Base-by-base conservation (phyloP, 176 grass and related monocot species). In the Eragrostis nindensis region DNA sequence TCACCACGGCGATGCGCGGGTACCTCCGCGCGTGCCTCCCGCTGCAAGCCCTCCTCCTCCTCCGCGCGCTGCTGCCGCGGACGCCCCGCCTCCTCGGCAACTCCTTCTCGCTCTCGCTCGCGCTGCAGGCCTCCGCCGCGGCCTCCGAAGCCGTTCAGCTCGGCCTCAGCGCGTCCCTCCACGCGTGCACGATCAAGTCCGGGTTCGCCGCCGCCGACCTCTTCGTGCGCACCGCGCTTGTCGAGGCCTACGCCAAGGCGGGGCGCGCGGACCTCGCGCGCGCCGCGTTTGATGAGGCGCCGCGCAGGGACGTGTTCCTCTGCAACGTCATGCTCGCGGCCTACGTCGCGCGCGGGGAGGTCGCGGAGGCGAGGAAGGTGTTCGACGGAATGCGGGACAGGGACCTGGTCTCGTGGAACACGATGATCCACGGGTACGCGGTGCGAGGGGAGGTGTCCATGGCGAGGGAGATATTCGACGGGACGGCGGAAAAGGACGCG, bases 341-440 rank as follows among this genome's bases (percentile, higher is more conserved):
- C 3, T 91, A 91, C 8, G 74, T 89, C 0, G 49, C 72, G 7
- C 46, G 68, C 17, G 72, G 83, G 9, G 72, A 94, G 50, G 83
- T 84, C 9, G 39, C 2, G 0, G 80, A 91, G 65, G 92, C 86
- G 59, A 72, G 86, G 61, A 71, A 48, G 40, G 70, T 91, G 84
- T 94, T 94, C 62, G 78, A 91, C 71, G 86, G 71, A 71, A 91
- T 94, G 86, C 81, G 61, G 21, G 62, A 43, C 0, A 85, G 86
- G 70, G 92, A 91, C 50, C 43, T 89, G 47, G 89, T 87, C 38
- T 87, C 92, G 13, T 91, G 89, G 92, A 94, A 94, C 79, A 94
- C 92, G 25, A 85, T 94, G 89, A 87, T 94, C 76, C 87, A 87
- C 42, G 92, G 92, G 21, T 89, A 94, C 18, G 70, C 89, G 15